Percentiles rank a stretch among this genome's conserved stretches.
Conservation (phyloP, 1,284 basidiomycete species). For the Paramarasmius palmivorus region DNA sequence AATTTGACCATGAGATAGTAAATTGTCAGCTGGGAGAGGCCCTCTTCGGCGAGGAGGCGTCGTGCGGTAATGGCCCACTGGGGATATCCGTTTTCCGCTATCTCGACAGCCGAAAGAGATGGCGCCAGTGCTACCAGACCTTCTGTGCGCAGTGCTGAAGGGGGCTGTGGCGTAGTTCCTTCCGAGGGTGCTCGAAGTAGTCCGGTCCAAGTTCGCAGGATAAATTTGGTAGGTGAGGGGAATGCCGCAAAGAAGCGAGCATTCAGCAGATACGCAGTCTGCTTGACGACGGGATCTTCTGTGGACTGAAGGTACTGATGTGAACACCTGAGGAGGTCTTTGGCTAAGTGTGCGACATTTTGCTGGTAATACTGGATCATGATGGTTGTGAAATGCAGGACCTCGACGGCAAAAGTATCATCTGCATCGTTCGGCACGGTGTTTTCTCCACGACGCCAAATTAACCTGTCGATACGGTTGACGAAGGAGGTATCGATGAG, state of each 20-base stretch:
- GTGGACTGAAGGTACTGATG: conserved; percentile 86
- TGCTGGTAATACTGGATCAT: conserved; percentile 85
- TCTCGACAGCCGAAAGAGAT: conserved; percentile 67
- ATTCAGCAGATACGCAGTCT: conserved; percentile 90
- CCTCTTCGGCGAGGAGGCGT: conserved; percentile 89
- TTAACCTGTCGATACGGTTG: conserved; percentile 65
- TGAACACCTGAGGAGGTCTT: conserved; percentile 94
- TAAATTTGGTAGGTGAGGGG: conserved; percentile 92
- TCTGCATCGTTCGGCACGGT: conserved; percentile 64
- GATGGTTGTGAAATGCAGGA: conserved; percentile 89
- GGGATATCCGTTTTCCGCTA: conserved; percentile 63
- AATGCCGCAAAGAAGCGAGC: conserved; percentile 94
- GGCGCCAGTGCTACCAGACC: conserved; percentile 93
- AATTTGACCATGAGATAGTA: conserved; percentile 94
- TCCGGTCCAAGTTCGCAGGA: conserved; percentile 92
- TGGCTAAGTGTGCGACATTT: conserved; percentile 80
- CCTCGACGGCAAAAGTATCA: conserved; percentile 87
- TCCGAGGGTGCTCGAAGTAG: conserved; percentile 84
- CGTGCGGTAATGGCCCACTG: conserved; percentile 92
- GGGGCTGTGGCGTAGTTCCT: conserved; percentile 43
- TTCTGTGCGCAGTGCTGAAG: conserved; percentile 76
- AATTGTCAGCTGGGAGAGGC: conserved; percentile 83
- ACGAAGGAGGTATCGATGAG: conserved; percentile 76
- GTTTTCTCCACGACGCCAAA: conserved; percentile 78
- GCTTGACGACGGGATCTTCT: conserved; percentile 92